A percentile compares a stretch with the other conserved stretches of the same genome.
Evolutionary conservation across 257 asterid species (phyloP).

Genomic region (Primulina tabacum): DNA sequence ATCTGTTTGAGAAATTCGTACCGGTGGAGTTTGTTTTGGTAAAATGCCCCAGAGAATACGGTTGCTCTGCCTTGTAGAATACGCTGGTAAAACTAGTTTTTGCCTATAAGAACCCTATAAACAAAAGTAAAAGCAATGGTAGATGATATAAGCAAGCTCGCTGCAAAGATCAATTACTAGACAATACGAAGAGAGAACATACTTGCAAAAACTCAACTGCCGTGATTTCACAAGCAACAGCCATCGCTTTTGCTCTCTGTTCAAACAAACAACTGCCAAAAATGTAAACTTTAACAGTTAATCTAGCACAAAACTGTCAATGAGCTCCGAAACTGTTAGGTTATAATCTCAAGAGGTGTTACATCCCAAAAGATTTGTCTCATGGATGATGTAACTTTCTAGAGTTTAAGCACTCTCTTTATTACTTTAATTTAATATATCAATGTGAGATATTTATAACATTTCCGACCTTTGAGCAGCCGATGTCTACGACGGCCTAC

Average conservation of each 20-base stretch:
- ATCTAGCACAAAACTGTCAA: not conserved
- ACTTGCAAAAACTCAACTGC: constrained; percentile 64
- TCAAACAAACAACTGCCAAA: constrained; percentile 5
- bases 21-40: constrained; percentile 24
- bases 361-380: no score
- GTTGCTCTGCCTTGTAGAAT: constrained; percentile 37
- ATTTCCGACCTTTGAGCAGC: no score
- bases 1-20: constrained; percentile 25
- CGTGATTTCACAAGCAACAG: constrained; percentile 52
- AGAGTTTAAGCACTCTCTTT: no score
- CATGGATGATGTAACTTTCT: no score
- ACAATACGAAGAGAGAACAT: constrained; percentile 16
- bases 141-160: not conserved
- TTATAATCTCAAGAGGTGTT: no score
- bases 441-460: no score
- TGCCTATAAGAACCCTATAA: constrained; percentile 55
- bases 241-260: constrained; percentile 38
- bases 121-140: constrained; percentile 14
- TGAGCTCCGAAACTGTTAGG: not conserved
- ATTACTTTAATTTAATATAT: no score
- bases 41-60: constrained; percentile 53
- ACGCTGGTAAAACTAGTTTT: constrained; percentile 40
- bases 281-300: not conserved
- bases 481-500: no score
- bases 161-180: not conserved